Evolutionary conservation across 1,284 basidiomycete species (phyloP).

Genomic region (Coniferiporia sulphurascens): DNA sequence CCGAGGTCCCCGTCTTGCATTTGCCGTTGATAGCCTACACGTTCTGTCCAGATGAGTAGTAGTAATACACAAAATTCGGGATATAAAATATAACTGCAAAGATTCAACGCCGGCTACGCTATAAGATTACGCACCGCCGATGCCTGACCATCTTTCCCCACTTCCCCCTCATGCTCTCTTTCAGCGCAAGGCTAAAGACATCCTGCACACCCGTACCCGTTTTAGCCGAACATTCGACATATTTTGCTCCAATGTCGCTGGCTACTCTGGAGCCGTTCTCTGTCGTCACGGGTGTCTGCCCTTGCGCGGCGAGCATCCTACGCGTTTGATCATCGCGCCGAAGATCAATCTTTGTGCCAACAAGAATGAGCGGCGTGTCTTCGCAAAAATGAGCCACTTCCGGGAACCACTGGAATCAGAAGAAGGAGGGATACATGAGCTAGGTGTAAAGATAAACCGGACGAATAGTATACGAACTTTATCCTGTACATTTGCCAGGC

Average conservation of each 20-base stretch:
- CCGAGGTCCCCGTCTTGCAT: not conserved
- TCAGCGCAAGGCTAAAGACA: slow-evolving; percentile 88
- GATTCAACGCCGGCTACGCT: not conserved
- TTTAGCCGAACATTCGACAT: slow-evolving; percentile 94
- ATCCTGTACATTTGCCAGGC: slow-evolving; percentile 91
- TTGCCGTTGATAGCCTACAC: not conserved
- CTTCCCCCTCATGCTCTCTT: slow-evolving; percentile 77
- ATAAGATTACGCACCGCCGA: slow-evolving; percentile 65
- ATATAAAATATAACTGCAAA: not conserved
- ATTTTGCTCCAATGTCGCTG: slow-evolving; percentile 91
- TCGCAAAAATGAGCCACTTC: slow-evolving; percentile 98
- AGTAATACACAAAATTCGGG: slow-evolving; percentile 9
- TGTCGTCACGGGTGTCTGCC: slow-evolving; percentile 76
- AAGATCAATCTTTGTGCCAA: slow-evolving; percentile 93
- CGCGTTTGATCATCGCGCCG: slow-evolving; percentile 83
- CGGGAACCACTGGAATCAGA: slow-evolving; percentile 78
- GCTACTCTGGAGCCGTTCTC: slow-evolving; percentile 81
- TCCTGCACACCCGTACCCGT: slow-evolving; percentile 85
- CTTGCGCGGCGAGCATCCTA: slow-evolving; percentile 91
- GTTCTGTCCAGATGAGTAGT: not conserved
- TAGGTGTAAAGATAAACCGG: not conserved
- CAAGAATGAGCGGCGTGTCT: slow-evolving; percentile 86
- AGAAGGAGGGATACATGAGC: not conserved
- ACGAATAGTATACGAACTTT: slow-evolving; percentile 49
- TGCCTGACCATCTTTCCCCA: slow-evolving; percentile 73